Evolutionary conservation across 768 basidiomycete species (phyloP), one percentile per base, ranked within the genome.

Genomic region (Boletellus emodensis): DNA sequence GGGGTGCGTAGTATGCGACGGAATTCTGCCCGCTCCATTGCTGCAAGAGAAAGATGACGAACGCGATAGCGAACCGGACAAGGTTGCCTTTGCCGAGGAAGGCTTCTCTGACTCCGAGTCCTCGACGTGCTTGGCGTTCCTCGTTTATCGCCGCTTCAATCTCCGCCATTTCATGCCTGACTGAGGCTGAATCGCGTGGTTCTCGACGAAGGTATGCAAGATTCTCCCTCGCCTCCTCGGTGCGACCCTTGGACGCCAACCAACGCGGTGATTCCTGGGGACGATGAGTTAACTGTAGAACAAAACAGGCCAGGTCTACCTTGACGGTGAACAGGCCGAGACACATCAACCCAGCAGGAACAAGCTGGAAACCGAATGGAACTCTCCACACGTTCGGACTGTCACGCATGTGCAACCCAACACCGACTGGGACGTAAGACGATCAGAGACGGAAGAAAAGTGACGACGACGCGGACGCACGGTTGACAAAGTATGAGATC

Each of bases 1-100:
- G 83, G 5, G 87, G 84, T 1, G 85, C 83, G 53, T 88, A 87
- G 63, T 89, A 85, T 39, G 78, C 80, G 56, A 92, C 85, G 0
- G 85, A 84, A 68, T 93, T 90, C 64, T 92, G 90, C 1, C 91
- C 91, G 42, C 79, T 77, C 84, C 84, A 90, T 62, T 92, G 88
- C 57, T 92, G 90, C 8, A 90, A 71, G 52, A 87, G 63, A 72
- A 91, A 90, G 53, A 90, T 87, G 24, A 78, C 66, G 57, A 89
- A 83, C 1, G 91, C 90, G 59, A 94, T 90, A n/a, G 85, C 71
- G 72, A 94, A 93, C 20, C 92, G 84, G 52, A 84, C 71, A 40
- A 82, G 78, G 70, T 92, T 92, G 41, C 92, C 91, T 62, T 87
- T 87, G 17, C 85, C 85, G 35, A 88, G 72, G 71, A 91, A 86